A percentile compares a stretch with the other conserved stretches of the same genome.
Conservation (phyloP, 225 moss, liverwort and hornwort genomes). For the Sphagnum contortum region DNA sequence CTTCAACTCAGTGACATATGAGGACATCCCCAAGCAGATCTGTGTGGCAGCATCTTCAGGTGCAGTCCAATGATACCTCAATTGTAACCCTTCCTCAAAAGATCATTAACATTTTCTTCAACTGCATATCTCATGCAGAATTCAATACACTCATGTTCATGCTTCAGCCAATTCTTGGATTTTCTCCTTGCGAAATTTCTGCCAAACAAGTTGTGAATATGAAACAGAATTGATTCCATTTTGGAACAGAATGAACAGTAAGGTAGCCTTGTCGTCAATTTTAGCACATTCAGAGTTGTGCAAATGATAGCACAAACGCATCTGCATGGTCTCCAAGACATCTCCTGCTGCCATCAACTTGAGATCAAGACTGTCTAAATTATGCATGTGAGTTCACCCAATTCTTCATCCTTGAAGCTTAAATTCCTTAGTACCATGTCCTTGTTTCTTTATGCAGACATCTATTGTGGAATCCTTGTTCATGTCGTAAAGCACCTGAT, state of each 20-base stretch:
- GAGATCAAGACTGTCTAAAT: background rate
- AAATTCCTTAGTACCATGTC: no score
- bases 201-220: conserved; percentile 1
- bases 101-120: no score
- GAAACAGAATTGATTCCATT: background rate
- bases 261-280: background rate
- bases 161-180: background rate
- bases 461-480: no score
- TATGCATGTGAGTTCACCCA: no score
- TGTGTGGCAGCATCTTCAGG: no score
- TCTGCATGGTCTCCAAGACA: background rate
- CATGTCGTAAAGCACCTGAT: no score
- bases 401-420: no score
- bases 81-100: no score
- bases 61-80: no score
- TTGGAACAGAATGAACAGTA: background rate
- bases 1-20: no score
- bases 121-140: background rate
- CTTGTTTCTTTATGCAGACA: no score
- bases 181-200: background rate
- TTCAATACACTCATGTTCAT: background rate
- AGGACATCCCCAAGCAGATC: no score
- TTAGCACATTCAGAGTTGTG: background rate
- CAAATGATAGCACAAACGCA: conserved; percentile 1
- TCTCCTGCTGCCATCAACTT: conserved; percentile 2